These are phyloP conservation scores for Penicillium sp. DNA, from an alignment of 2,329 filamentous ascomycete species.

Conservation along the genomic window DNA sequence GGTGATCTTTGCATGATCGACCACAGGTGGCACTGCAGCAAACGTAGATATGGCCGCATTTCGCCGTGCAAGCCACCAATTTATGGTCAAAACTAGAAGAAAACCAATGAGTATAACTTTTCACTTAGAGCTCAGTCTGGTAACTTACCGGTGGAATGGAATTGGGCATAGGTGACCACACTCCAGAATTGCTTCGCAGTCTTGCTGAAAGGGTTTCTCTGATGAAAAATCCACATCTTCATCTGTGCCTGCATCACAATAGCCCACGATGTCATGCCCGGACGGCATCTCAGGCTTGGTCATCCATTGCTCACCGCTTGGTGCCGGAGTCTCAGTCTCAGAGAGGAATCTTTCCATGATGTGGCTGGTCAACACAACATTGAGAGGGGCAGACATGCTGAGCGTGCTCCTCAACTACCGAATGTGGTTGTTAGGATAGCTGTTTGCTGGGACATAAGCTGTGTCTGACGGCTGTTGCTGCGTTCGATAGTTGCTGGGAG, in stretches of 20 bases:
- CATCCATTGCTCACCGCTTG: slow-evolving; percentile 31
- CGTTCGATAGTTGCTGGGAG: too few species aligned
- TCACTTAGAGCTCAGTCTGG: neutral
- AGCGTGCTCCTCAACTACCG: neutral
- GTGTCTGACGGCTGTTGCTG: too few species aligned
- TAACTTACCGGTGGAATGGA: slow-evolving; percentile 53
- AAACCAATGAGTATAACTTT: neutral
- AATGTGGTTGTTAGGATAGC: neutral
- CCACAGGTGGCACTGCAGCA: slow-evolving; percentile 5
- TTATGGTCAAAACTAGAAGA: neutral
- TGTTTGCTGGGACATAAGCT: too few species aligned
- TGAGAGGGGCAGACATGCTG: neutral
- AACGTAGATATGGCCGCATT: neutral
- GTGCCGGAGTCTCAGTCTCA: neutral
- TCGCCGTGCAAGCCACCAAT: neutral
- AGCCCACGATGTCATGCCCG: slow-evolving; percentile 38
- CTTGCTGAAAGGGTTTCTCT: slow-evolving; percentile 52
- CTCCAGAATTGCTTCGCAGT: slow-evolving; percentile 45
- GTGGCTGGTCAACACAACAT: too few species aligned
- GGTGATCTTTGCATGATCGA: neutral
- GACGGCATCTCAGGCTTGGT: slow-evolving; percentile 43
- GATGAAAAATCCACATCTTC: slow-evolving; percentile 33
- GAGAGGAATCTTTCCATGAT: neutral
- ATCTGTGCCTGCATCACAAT: slow-evolving; percentile 5
- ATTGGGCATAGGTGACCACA: slow-evolving; percentile 57